Conservation (phyloP, 768 basidiomycete genomes). For the Lactifluus hygrophoroides region DNA sequence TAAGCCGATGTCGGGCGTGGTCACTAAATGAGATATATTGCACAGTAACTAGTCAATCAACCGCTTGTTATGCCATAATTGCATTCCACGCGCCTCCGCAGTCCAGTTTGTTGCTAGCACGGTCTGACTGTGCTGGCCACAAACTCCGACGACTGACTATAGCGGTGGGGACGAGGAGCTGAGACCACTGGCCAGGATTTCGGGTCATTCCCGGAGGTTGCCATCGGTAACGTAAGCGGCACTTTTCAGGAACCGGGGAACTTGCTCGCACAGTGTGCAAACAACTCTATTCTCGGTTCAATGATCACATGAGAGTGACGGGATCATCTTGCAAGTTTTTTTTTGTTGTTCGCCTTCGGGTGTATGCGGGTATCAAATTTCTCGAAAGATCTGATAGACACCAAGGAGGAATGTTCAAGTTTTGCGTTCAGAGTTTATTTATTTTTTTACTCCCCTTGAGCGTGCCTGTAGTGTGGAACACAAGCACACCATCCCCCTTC, state of each 20-base stretch:
- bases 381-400: neutral
- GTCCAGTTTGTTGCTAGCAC: too few species aligned
- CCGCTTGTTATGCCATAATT: neutral
- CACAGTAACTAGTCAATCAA: neutral
- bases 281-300: neutral
- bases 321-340: neutral
- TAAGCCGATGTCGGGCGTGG: neutral
- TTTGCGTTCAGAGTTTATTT: too few species aligned
- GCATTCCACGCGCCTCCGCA: too few species aligned
- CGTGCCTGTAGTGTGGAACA: too few species aligned
- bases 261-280: neutral
- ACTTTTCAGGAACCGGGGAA: neutral
- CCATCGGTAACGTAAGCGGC: neutral
- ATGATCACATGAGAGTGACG: too few species aligned
- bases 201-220: neutral
- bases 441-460: neutral
- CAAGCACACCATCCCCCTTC: neutral
- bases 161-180: too few species aligned
- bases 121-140: too few species aligned
- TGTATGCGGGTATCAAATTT: neutral
- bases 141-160: too few species aligned
- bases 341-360: neutral
- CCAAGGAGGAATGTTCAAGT: too few species aligned
- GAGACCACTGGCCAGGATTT: too few species aligned
- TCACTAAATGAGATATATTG: neutral